phyloP scores from a whole-genome alignment of 148 eudicot genomes.

The Arbutus unedo region DNA sequence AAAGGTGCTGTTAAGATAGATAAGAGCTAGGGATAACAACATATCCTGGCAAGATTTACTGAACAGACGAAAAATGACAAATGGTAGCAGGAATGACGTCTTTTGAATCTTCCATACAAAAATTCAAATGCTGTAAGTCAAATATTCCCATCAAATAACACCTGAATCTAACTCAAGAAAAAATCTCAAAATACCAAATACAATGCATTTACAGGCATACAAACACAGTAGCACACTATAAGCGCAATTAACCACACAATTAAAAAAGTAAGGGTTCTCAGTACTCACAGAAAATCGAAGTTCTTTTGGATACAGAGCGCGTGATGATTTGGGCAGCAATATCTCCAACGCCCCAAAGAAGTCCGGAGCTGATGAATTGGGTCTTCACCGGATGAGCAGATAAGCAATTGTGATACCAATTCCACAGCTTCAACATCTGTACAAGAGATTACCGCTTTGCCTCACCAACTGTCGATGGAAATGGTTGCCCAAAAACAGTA shows the following conservation, averaged over 20 bases:
- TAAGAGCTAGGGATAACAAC: background rate
- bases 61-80: background rate
- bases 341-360: constrained; percentile 91
- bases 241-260: background rate
- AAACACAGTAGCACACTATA: background rate
- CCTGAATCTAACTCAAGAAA: background rate
- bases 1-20: background rate
- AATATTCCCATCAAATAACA: background rate
- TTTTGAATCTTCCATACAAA: background rate
- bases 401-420: constrained; percentile 88
- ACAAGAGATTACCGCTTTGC: background rate
- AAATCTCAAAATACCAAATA: background rate
- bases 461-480: background rate
- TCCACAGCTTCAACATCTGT: constrained; percentile 83
- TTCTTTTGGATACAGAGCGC: constrained; percentile 29
- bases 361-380: constrained; percentile 78
- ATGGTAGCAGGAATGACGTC: background rate
- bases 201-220: background rate
- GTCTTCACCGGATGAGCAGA: constrained; percentile 79
- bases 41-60: background rate
- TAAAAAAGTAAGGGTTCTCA: background rate
- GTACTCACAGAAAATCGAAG: constrained; percentile 36
- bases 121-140: background rate
- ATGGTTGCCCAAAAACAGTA: too few species aligned
- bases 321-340: constrained; percentile 80